phyloP scores from a whole-genome alignment of 1,139 yeast species.

The Blastobotrys arbuscula region DNA sequence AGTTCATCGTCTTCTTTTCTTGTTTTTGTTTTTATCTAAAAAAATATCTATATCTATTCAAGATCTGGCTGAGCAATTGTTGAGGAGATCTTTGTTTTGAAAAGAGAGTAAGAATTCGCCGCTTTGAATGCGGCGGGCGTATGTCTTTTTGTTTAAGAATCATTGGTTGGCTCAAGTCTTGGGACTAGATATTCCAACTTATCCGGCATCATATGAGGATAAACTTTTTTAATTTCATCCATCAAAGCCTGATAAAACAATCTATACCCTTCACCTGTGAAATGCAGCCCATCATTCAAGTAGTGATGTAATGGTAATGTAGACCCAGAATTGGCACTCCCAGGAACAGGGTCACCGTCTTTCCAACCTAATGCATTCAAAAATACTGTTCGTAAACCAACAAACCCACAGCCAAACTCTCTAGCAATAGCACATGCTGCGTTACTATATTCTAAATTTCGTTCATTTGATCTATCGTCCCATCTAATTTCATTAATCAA shows the following conservation, averaged over 20 bases:
- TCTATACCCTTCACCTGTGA: constrained; percentile 53
- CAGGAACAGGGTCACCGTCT: constrained; percentile 20
- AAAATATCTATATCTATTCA: too few species aligned
- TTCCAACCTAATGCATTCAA: constrained; percentile 27
- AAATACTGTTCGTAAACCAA: constrained; percentile 49
- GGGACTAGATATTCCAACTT: not conserved
- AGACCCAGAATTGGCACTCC: constrained; percentile 18
- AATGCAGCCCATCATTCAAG: constrained; percentile 63
- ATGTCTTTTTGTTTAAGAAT: too few species aligned
- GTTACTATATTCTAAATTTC: constrained; percentile 44
- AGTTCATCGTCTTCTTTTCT: too few species aligned
- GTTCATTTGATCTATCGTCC: constrained; percentile 32
- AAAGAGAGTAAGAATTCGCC: too few species aligned
- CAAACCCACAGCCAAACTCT: constrained; percentile 44
- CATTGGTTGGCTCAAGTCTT: not conserved
- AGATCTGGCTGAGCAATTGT: too few species aligned
- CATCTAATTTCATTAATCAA: constrained; percentile 41
- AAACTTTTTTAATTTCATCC: constrained; percentile 9
- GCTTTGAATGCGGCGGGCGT: too few species aligned
- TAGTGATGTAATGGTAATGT: constrained; percentile 22
- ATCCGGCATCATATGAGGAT: not conserved
- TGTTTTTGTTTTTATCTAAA: too few species aligned
- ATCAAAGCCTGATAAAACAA: constrained; percentile 41
- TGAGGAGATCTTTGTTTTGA: too few species aligned
- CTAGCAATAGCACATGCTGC: constrained; percentile 45